Conservation (phyloP, 768 basidiomycete genomes). For the Suillus subalutaceus region DNA sequence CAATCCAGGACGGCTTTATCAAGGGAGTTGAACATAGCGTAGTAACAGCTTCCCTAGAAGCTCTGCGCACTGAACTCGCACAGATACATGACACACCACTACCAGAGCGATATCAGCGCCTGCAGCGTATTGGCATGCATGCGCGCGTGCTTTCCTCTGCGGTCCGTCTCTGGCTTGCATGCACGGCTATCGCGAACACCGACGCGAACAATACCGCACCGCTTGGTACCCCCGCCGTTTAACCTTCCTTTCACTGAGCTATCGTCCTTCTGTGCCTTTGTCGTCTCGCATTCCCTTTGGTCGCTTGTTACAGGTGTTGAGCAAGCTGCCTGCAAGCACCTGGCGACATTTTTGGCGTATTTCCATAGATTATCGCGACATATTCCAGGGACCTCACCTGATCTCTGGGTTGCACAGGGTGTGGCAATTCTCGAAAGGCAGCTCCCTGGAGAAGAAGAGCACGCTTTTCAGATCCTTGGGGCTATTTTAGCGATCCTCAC, state of each 20-base stretch:
- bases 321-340: slow-evolving; percentile 40
- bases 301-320: slow-evolving; percentile 17
- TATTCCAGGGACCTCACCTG: slow-evolving; percentile 55
- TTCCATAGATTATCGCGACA: slow-evolving; percentile 64
- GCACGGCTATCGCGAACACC: slow-evolving; percentile 46
- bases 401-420: slow-evolving; percentile 70
- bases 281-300: slow-evolving; percentile 60
- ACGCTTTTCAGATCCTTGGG: slow-evolving; percentile 45
- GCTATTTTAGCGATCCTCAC: slow-evolving; percentile 18
- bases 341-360: slow-evolving; percentile 53
- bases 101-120: slow-evolving; percentile 1
- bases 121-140: slow-evolving; percentile 36
- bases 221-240: slow-evolving; percentile 57
- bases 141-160: slow-evolving; percentile 46
- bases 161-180: slow-evolving; percentile 68
- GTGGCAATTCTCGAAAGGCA: slow-evolving; percentile 56
- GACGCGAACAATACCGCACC: slow-evolving; percentile 38
- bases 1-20: slow-evolving; percentile 45
- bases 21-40: slow-evolving; percentile 37
- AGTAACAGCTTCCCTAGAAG: slow-evolving; percentile 38
- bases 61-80: slow-evolving; percentile 34
- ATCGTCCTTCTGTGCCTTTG: slow-evolving; percentile 51
- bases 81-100: background rate
- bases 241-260: slow-evolving; percentile 58
- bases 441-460: slow-evolving; percentile 76